Evolutionary conservation across 495 filamentous ascomycete species (phyloP), one percentile per base, ranked within the genome.

Genomic region (Poronia punctata): DNA sequence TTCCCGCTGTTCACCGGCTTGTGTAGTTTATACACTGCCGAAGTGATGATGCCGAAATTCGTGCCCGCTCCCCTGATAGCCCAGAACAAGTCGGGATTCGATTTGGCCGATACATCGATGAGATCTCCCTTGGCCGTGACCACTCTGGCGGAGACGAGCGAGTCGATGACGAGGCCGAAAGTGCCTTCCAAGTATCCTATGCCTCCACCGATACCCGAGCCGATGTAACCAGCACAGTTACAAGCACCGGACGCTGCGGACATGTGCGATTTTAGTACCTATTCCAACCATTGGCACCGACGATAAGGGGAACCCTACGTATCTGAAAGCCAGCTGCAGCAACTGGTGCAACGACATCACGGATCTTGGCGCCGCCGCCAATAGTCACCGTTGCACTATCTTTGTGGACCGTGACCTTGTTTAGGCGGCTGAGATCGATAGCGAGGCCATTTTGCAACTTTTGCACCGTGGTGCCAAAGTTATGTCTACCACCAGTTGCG

Each of bases 21-120:
- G 5, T 61, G 46, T 0, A 63, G 42, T 24, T 58, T 51, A 40
- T 61, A 66, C 0, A 52, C 66, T 3, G 61, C 59, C 15, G 46
- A 48, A 1, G 61, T 67, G 10, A 76, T 59, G 31, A 75, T 52
- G 9, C 75, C 74, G 37, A 75, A 73, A 36, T 70, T 72, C 12
- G 53, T 47, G 7, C 74, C 74, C 5, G 72, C 73, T 6, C 67
- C 66, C 7, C 59, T 50, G 6, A 72, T 41, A 7, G 45, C 65
- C 62, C 61, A 68, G 35, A 64, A 77, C 5, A 78, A 59, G 22
- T 76, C 71, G 0, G 58, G 12, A 36, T 75, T 60, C 25, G 56
- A 26, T 1, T 14, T 50, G 5, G 36, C 28, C 1, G 64, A 67
- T 22, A 50, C 64, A 16, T 45, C 50, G 6, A 68, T 28, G 6